Conservation (phyloP, 345 rosid genomes). For the Lepidium sativum region DNA sequence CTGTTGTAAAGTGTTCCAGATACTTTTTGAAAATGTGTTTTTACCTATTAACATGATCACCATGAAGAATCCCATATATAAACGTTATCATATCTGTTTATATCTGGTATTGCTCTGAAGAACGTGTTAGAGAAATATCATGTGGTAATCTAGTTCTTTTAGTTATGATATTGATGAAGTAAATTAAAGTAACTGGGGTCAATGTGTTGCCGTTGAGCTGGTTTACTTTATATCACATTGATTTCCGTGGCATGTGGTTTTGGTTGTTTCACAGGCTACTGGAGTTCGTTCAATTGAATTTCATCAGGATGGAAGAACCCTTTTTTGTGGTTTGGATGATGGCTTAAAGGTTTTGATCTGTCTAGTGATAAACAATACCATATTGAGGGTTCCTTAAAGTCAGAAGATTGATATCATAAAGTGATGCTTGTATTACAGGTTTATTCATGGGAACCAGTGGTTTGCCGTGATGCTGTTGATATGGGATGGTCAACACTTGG, state of each 20-base stretch:
- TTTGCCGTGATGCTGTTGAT: conserved; percentile 75
- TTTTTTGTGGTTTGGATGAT: conserved; percentile 88
- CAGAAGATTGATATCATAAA: neutral
- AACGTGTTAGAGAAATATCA: neutral
- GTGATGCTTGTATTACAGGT: conserved; percentile 47
- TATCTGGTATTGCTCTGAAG: neutral
- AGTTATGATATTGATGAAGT: neutral
- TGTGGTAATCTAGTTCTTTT: neutral
- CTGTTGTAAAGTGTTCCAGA: neutral
- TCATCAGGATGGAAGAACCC: conserved; percentile 88
- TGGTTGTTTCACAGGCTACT: conserved; percentile 44
- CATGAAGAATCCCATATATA: neutral
- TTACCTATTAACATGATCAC: neutral
- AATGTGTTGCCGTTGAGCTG: neutral
- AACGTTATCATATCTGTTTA: neutral
- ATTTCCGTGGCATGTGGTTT: neutral
- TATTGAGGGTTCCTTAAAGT: neutral
- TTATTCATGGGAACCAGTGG: conserved; percentile 97
- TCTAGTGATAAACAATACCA: neutral
- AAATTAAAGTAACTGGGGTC: neutral
- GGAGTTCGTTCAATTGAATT: conserved; percentile 69
- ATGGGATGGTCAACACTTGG: conserved; percentile 93
- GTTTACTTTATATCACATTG: neutral
- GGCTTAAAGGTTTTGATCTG: conserved; percentile 61
- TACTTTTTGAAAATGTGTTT: neutral